A percentile compares a stretch with the other conserved stretches of the same genome.
phyloP scores from a whole-genome alignment of 2,329 filamentous ascomycete genomes.

The Cytospora mali region DNA sequence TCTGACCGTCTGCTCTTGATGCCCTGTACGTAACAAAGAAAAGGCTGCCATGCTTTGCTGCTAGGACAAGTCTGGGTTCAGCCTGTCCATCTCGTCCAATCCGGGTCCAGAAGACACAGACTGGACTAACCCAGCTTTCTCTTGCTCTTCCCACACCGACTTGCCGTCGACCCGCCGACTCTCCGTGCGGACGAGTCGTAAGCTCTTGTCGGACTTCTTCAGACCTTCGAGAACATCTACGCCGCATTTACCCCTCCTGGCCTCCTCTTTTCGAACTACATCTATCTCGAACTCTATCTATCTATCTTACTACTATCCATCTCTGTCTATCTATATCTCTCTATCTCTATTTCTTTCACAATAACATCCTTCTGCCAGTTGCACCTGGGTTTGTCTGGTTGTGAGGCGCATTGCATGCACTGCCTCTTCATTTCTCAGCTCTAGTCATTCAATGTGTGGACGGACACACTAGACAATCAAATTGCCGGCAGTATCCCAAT shows the following conservation, averaged over 20 bases:
- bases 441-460: background rate
- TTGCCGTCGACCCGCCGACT: constrained; percentile 18
- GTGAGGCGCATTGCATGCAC: background rate
- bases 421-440: background rate
- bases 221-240: background rate
- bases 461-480: constrained; percentile 5
- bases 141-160: constrained; percentile 25
- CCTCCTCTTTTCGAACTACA: background rate
- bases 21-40: too few species aligned
- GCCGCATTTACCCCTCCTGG: background rate
- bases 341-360: background rate
- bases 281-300: too few species aligned
- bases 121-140: too few species aligned
- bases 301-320: background rate
- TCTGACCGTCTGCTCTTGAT: too few species aligned
- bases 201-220: background rate
- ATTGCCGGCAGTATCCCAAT: constrained; percentile 23
- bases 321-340: background rate
- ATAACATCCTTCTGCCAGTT: constrained; percentile 3
- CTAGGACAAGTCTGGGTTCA: background rate
- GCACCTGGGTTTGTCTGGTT: constrained; percentile 2
- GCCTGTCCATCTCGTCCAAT: too few species aligned
- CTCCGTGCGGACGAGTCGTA: constrained; percentile 10
- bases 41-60: too few species aligned
- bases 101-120: too few species aligned